phyloP scores from a whole-genome alignment of 1,139 yeast genomes.

The Candida tropicalis region DNA sequence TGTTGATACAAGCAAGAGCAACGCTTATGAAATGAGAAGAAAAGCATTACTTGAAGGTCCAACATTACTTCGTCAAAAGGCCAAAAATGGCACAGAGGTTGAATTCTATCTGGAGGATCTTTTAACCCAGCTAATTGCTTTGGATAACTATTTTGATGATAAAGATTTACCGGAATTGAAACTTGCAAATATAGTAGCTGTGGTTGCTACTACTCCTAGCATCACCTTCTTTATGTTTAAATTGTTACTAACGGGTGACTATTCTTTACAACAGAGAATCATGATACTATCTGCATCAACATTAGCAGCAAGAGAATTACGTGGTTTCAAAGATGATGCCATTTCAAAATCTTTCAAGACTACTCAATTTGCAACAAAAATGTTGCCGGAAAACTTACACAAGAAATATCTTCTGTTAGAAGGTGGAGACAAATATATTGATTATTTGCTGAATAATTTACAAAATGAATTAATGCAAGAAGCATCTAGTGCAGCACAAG shows the following conservation, averaged over 20 bases:
- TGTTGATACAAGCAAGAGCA: slow-evolving; percentile 42
- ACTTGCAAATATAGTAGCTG: slow-evolving; percentile 53
- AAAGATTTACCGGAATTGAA: slow-evolving; percentile 52
- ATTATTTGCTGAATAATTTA: slow-evolving; percentile 17
- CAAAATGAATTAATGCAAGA: slow-evolving; percentile 40
- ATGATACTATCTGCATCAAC: slow-evolving; percentile 57
- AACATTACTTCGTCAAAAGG: slow-evolving; percentile 55
- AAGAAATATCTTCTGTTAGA: slow-evolving; percentile 28
- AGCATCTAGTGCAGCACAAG: slow-evolving; percentile 44
- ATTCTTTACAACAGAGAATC: slow-evolving; percentile 64
- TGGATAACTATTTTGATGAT: slow-evolving; percentile 52
- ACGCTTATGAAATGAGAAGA: slow-evolving; percentile 53
- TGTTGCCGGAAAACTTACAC: slow-evolving; percentile 52
- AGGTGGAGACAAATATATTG: slow-evolving; percentile 9
- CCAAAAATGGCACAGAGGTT: slow-evolving; percentile 56
- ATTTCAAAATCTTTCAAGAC: slow-evolving; percentile 37
- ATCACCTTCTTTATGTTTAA: slow-evolving; percentile 40
- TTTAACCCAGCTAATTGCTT: slow-evolving; percentile 45
- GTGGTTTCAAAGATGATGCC: slow-evolving; percentile 56
- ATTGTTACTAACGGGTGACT: slow-evolving; percentile 60
- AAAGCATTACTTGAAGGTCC: slow-evolving; percentile 58
- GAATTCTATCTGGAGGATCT: slow-evolving; percentile 49
- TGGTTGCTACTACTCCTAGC: slow-evolving; percentile 51
- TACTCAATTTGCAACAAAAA: slow-evolving; percentile 40
- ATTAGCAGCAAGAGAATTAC: slow-evolving; percentile 59